Evolutionary conservation across 257 asterid genomes (phyloP), one percentile per base, ranked within the genome.

Genomic region (Solanum lycopersicoides): DNA sequence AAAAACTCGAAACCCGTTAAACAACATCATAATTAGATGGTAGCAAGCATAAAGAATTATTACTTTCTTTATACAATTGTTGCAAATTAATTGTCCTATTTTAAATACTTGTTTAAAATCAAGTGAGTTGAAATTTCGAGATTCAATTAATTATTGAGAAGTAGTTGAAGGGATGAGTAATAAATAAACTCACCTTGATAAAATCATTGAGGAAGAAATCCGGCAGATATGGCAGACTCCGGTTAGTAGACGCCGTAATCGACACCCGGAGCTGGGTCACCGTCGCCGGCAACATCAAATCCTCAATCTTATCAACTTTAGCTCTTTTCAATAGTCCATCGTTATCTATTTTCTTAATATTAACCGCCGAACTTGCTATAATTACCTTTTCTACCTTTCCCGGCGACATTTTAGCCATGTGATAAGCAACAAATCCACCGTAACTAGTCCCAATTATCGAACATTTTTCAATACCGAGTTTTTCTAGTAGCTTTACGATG

Each of bases 341-440:
- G 63, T 91, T 91, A 87, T 96, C 98, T 9, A 88, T 71, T 86
- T 79, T 92, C 68, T 82, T 87, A 93, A 93, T 23, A 89, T 92
- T 94, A 89, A 96, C 89, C 68, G 91, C 98, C 30, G 98, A 95
- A 91, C 98, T 94, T 10, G 96, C 96, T 35, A 96, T 89, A 91
- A 94, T 98, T 92, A 96, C 97, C 93, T 93, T 96, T 86, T 94
- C 93, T 83, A 96, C 96, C 86, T 92, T 92, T 76, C 93, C 98
- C 86, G 98, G 94, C 94, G 93, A 94, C 95, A 86, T 92, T 12
- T 53, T 69, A 30, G 93, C 98, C 96, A 96, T 79, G 28, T 90
- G 91, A 63, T 96, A 94, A 71, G 99, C 97, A 88, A 96, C 98
- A 7, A 94, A 92, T 9, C 98, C 98, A 13, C 98, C 98, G 86